These are phyloP conservation scores for Clonostachys rosea DNA, from an alignment of 2,329 filamentous ascomycete species.

Conservation along the genomic window DNA sequence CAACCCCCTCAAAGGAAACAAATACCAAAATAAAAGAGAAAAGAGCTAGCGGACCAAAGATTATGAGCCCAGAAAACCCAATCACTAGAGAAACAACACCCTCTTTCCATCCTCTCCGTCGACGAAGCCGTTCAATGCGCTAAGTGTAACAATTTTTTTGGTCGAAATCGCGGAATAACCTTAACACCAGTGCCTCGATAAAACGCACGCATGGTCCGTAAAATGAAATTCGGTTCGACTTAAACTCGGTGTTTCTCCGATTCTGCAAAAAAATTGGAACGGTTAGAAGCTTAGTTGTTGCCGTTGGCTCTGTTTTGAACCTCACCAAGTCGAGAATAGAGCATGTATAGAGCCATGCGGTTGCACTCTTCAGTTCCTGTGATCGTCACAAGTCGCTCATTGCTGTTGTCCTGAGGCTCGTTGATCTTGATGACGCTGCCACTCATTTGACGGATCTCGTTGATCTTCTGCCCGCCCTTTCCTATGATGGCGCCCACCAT, in stretches of 20 bases:
- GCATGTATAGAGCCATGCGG: constrained; percentile 99
- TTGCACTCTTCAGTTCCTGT: constrained; percentile 98
- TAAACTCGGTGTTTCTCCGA: constrained; percentile 40
- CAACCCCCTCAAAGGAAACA: no score
- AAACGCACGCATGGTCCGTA: not conserved
- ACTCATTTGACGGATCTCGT: constrained; percentile 94
- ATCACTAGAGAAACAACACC: no score
- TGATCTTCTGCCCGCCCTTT: constrained; percentile 98
- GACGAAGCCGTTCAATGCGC: no score
- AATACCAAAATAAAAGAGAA: no score
- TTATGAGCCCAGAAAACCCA: no score
- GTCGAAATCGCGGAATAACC: not conserved
- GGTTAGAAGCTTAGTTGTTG: constrained; percentile 14
- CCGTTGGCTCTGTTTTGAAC: constrained; percentile 17
- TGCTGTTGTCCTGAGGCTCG: constrained; percentile 97
- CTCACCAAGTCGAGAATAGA: constrained; percentile 93
- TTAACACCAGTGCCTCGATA: no score
- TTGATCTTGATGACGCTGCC: constrained; percentile 99
- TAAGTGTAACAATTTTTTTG: not conserved
- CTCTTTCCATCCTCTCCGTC: no score
- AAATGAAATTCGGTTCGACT: not conserved
- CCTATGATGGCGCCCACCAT: constrained; percentile 99
- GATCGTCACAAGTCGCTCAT: constrained; percentile 94
- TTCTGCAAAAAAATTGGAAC: constrained; percentile 25
- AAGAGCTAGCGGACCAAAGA: no score